Evolutionary conservation across 1,284 basidiomycete genomes (phyloP).

Genomic region (Lentinula novae-zelandiae): DNA sequence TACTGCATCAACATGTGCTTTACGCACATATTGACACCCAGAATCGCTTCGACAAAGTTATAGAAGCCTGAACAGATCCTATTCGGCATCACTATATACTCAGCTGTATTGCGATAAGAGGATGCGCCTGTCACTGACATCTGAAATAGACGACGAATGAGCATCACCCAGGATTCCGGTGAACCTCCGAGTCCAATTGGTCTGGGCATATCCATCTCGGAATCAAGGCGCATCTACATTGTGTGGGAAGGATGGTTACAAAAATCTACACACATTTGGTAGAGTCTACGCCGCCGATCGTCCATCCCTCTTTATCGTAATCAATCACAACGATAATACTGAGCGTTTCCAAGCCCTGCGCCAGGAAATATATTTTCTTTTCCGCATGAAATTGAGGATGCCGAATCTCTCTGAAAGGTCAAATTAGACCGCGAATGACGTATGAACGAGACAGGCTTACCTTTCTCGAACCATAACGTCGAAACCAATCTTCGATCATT

Average conservation of each 20-base stretch:
- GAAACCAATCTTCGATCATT: constrained; percentile 2
- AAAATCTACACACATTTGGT: not conserved
- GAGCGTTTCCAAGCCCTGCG: not conserved
- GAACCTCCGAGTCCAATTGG: not conserved
- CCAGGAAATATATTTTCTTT: not conserved
- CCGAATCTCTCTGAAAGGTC: not conserved
- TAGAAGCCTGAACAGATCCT: not conserved
- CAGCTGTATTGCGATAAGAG: not conserved
- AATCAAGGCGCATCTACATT: not conserved
- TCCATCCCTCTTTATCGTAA: not conserved
- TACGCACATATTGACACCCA: not conserved
- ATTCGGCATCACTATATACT: not conserved
- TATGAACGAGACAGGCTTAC: not conserved
- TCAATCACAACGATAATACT: not conserved
- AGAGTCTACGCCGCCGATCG: not conserved
- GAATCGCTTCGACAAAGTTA: not conserved
- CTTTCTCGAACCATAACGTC: not conserved
- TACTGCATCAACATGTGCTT: not conserved
- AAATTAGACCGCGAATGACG: not conserved
- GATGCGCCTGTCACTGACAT: not conserved
- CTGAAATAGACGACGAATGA: not conserved
- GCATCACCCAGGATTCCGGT: not conserved
- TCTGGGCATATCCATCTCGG: not conserved
- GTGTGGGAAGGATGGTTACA: not conserved
- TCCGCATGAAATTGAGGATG: not conserved